Evolutionary conservation across 768 basidiomycete genomes (phyloP).

Genomic region (Pleurotus pulmonarius): DNA sequence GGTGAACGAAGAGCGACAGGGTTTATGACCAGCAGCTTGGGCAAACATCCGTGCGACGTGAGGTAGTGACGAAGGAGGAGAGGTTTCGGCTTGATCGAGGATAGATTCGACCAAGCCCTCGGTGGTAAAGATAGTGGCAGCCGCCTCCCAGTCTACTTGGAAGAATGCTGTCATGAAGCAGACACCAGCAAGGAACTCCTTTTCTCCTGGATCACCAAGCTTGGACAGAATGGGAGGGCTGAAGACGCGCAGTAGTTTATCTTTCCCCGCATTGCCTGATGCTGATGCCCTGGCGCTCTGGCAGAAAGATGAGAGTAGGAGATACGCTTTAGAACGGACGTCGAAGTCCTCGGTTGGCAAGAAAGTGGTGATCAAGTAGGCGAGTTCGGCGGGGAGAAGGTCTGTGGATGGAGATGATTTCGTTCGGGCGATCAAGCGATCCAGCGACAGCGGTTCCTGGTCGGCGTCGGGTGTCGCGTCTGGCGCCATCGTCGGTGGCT

Average conservation of each 20-base stretch:
- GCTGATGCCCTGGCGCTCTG: slow-evolving; percentile 45
- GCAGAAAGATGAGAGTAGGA: slow-evolving; percentile 66
- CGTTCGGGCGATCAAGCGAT: slow-evolving; percentile 26
- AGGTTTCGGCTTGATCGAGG: slow-evolving; percentile 62
- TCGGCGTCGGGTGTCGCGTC: slow-evolving; percentile 12
- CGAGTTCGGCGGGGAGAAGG: slow-evolving; percentile 54
- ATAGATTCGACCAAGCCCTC: slow-evolving; percentile 64
- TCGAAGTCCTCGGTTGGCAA: slow-evolving; percentile 38
- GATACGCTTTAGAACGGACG: slow-evolving; percentile 64
- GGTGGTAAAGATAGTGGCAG: slow-evolving; percentile 57
- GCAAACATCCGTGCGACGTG: slow-evolving; percentile 72
- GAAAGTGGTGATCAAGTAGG: slow-evolving; percentile 49
- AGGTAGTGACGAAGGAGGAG: slow-evolving; percentile 39
- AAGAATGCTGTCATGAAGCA: slow-evolving; percentile 77
- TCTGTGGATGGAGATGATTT: slow-evolving; percentile 21
- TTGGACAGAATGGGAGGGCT: slow-evolving; percentile 42
- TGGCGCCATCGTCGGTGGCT: not conserved
- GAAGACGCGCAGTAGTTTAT: slow-evolving; percentile 47
- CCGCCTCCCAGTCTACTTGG: slow-evolving; percentile 74
- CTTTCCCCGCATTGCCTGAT: slow-evolving; percentile 42
- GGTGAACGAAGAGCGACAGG: slow-evolving; percentile 60
- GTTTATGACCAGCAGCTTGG: slow-evolving; percentile 73
- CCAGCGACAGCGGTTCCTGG: slow-evolving; percentile 16
- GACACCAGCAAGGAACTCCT: slow-evolving; percentile 47
- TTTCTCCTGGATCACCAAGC: slow-evolving; percentile 56